Base-by-base conservation (phyloP, 495 filamentous ascomycete species). In the Penicillium taxi region DNA sequence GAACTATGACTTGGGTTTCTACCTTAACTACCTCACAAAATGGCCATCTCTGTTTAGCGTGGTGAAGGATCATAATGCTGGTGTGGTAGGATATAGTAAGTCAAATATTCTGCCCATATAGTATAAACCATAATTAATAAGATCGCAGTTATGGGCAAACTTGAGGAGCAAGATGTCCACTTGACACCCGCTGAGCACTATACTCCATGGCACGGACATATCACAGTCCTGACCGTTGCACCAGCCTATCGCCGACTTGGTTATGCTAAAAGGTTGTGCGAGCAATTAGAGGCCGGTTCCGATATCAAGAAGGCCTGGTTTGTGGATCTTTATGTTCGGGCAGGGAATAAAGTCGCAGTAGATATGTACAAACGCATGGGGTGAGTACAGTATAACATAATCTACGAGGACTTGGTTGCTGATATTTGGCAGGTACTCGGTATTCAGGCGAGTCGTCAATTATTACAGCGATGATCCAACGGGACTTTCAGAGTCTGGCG, bases 121-220 rank as follows among this genome's bases (percentile, higher is more conserved):
- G 23, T 9, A 9, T 9, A 15, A 19, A 25, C 9, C 18, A 3
- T 6, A 18, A 40, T 43, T 17, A 11, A 25, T 2, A 14, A n/a
- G 5, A 4, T 28, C 19, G 27, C 41, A 95, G 91, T 98, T 49
- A 90, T 96, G 75, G 91, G 88, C 44, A 98, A 98, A 64, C 69
- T 91, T 35, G 93, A 96, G 67, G 80, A 86, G 48, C 87, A 87
- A 22, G 88, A 85, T 16, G 65, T 76, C 13, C 75, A 74, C 37
- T 73, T 79, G 58, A 63, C 73, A 32, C 74, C 77, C 51, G 86
- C 81, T 34, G 73, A 82, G 46, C 85, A 93, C 64, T 94, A 90
- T 61, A 82, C 90, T 13, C 89, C 93, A 16, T 96, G 86, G 84
- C 91, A 96, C 62, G 91, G 89, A 19, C 91, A 98, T 64, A 94